Evolutionary conservation across 768 basidiomycete genomes (phyloP), one percentile per base, ranked within the genome.

Genomic region (Amanita fuliginea): DNA sequence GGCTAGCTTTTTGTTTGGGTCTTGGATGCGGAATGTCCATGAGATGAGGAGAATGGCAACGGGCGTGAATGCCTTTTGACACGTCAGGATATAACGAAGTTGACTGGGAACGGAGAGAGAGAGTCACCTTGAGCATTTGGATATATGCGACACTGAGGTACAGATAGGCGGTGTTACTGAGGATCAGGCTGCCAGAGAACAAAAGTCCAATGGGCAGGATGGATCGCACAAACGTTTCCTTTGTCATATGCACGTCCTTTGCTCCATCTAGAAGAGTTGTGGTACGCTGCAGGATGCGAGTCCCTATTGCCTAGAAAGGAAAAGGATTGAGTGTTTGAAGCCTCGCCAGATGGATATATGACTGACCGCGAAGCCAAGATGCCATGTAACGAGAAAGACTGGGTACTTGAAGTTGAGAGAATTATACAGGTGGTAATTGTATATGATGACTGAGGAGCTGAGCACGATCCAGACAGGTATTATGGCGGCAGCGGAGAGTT

Each of bases 391-490:
- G 41, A 92, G 76, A 67, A 94, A 95, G 55, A 96, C 91, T 24
- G 94, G 94, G 70, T 72, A 96, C 60, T 80, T 78, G 73, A 96
- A 96, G 53, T 81, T 66, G 59, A 86, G 78, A 40, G 76, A 77
- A 66, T 86, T 87, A 74, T 88, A 91, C 57, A 89, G 67, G 61
- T 82, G 82, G 65, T 92, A 95, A 77, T 96, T 96, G 79, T 97
- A 96, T 52, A 96, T 81, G 68, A 97, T 97, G 62, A 97, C 94
- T 6, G 80, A 63, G 21, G 91, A 90, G 55, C 83, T 86, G 57
- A 95, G 83, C 16, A 79, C 68, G 59, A 96, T 97, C 95, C 95
- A 98, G 49, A 95, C 70, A 22, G 90, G 93, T 50, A 96, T 89
- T 59, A 93, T 87, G 49, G 75, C 67, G 0, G 80, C 60, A 0